These are phyloP conservation scores for Canavalia ensiformis DNA, from an alignment of 306 rosid genomes.

Conservation along the genomic window DNA sequence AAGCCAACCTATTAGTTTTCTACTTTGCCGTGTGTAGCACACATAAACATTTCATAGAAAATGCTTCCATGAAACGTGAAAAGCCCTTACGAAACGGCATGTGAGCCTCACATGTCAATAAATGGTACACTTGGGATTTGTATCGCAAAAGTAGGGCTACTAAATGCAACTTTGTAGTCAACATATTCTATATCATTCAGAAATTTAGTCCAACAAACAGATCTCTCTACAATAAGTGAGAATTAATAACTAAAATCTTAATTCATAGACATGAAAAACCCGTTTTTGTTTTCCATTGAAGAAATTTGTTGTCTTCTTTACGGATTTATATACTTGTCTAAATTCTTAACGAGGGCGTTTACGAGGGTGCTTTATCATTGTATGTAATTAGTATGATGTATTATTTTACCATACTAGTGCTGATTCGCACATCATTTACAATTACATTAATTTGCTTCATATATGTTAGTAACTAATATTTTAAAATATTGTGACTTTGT, in stretches of 20 bases:
- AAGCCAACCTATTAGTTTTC: not conserved
- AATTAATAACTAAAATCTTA: not conserved
- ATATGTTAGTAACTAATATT: no score
- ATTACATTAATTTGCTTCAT: no score
- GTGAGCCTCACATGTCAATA: conserved; percentile 39
- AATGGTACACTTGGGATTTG: conserved; percentile 26
- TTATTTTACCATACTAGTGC: not conserved
- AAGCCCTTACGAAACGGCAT: conserved; percentile 6
- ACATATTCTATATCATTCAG: not conserved
- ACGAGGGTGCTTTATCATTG: not conserved
- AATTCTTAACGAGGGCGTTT: not conserved
- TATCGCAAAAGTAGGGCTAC: not conserved
- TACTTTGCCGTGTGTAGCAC: conserved; percentile 25
- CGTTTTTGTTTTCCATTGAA: not conserved
- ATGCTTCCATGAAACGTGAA: conserved; percentile 6
- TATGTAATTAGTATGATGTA: not conserved
- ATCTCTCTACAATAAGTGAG: not conserved
- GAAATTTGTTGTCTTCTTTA: not conserved
- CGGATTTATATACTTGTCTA: not conserved
- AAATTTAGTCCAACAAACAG: conserved; percentile 27
- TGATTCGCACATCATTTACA: no score
- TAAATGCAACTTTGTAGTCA: conserved; percentile 8
- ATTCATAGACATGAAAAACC: not conserved
- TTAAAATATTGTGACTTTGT: no score
- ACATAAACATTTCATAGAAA: conserved; percentile 30